Evolutionary conservation across 106 monocot genomes (phyloP), one percentile per base, ranked within the genome.

Genomic region (Dendrobium catenatum): DNA sequence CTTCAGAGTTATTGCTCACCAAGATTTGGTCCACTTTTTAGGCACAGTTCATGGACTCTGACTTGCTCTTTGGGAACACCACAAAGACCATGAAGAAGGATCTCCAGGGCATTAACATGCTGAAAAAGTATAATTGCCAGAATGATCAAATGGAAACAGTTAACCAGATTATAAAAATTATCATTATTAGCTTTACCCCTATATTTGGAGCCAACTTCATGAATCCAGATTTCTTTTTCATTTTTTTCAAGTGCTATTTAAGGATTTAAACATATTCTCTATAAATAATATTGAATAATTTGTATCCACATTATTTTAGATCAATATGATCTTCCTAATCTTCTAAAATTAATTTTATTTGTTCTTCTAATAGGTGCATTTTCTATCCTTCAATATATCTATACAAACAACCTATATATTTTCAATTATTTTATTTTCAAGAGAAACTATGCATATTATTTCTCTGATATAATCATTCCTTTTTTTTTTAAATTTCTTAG

Each of bases 31-130:
- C 95, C 95, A 81, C 89, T 99, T 87, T 98, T 98, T 26, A 98
- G 81, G 77, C 91, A 98, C 29, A 98, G 74, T 66, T 98, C 98
- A 85, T 98, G 98, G 31, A 95, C 79, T 68, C 89, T 89, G 44
- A 98, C 75, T 3, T 85, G 91, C 68, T 98, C 90, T 80, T 93
- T 98, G 19, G 93, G 87, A 82, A 88, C 88, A 55, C 95, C 98
- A 87, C 82, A 91, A 16, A 98, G 86, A 26, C 98, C 98, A n/a
- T 91, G 89, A 67, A 98, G 95, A 88, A 98, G 95, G 77, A 89
- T 84, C 85, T 98, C 95, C 3, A 95, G 89, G 44, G 98, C 98
- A 75, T 88, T 89, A 49, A 98, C 95, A 88, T 98, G 94, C 98
- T 98, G 88, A 72, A 80, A 73, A 78, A 85, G 3, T 61, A 80